Evolutionary conservation across 164 flowering plant species (phyloP).

Genomic region (Aristolochia californica): DNA sequence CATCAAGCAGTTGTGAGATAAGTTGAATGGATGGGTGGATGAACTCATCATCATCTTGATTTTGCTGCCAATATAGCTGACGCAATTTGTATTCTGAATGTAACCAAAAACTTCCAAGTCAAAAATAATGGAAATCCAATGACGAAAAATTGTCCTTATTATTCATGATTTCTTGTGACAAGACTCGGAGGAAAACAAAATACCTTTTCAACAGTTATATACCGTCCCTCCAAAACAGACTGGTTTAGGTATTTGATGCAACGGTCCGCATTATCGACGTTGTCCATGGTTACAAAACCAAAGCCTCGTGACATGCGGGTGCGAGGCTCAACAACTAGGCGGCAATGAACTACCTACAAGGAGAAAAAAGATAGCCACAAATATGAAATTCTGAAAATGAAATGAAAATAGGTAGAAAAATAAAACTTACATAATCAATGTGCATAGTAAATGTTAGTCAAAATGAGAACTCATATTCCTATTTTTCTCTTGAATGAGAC

Average conservation of each 20-base stretch:
- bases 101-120: slow-evolving; percentile 85
- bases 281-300: slow-evolving; percentile 68
- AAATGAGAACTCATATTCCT: too few species aligned
- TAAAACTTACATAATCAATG: too few species aligned
- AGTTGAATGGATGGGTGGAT: slow-evolving; percentile 46
- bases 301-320: slow-evolving; percentile 31
- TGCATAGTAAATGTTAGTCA: not conserved
- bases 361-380: too few species aligned
- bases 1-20: slow-evolving; percentile 68
- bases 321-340: slow-evolving; percentile 88
- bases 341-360: slow-evolving; percentile 56
- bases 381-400: slow-evolving; percentile 5
- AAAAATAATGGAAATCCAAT: slow-evolving; percentile 35
- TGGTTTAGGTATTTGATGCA: slow-evolving; percentile 71
- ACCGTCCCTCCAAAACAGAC: slow-evolving; percentile 81
- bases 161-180: slow-evolving; percentile 81
- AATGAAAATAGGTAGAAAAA: not conserved
- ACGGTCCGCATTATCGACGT: slow-evolving; percentile 55
- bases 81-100: slow-evolving; percentile 76
- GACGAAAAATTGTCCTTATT: slow-evolving; percentile 48
- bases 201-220: slow-evolving; percentile 45
- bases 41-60: slow-evolving; percentile 90
- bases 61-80: slow-evolving; percentile 89
- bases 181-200: slow-evolving; percentile 57
- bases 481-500: too few species aligned